A percentile compares a stretch with the other conserved stretches of the same genome.
Conservation (phyloP, 1,139 yeast genomes). For the Taphrina pruni region DNA sequence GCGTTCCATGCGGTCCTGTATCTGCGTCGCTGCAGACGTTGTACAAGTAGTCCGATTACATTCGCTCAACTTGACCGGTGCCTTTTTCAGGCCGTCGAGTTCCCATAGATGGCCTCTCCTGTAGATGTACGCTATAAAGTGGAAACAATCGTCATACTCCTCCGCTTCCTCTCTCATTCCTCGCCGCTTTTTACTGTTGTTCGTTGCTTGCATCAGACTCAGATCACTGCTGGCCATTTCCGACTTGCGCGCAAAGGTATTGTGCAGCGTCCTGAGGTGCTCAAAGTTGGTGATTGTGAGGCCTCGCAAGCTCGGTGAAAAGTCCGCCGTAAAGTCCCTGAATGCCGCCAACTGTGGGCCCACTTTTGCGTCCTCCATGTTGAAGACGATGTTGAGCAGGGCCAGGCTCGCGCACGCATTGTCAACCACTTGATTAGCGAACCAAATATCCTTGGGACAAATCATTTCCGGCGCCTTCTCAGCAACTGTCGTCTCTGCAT, state of each 20-base stretch:
- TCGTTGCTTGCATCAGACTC: conserved; percentile 16
- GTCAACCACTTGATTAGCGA: conserved; percentile 65
- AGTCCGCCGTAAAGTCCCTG: conserved; percentile 56
- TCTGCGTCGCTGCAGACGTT: conserved; percentile 54
- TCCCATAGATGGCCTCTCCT: conserved; percentile 62
- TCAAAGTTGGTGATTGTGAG: conserved; percentile 70
- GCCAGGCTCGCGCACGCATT: conserved; percentile 84
- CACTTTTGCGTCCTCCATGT: conserved; percentile 56
- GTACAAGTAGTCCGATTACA: conserved; percentile 57
- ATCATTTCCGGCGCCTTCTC: conserved; percentile 56
- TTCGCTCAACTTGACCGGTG: conserved; percentile 62
- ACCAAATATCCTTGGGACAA: conserved; percentile 54
- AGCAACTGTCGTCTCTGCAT: conserved; percentile 32
- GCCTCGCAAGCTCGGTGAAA: conserved; percentile 54
- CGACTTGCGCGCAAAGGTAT: conserved; percentile 61
- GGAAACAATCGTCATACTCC: conserved; percentile 58
- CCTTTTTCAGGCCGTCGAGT: conserved; percentile 66
- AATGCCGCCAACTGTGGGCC: conserved; percentile 62
- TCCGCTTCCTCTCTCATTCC: conserved; percentile 55
- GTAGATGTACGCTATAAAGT: conserved; percentile 64
- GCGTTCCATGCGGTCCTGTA: conserved; percentile 58
- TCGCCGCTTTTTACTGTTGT: background rate
- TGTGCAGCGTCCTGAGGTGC: conserved; percentile 63
- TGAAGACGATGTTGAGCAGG: conserved; percentile 63
- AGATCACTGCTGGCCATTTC: conserved; percentile 30